A percentile compares a stretch with the other conserved stretches of the same genome.
Conservation (phyloP, 1,284 basidiomycete species). For the Lignosus rhinocerotis region DNA sequence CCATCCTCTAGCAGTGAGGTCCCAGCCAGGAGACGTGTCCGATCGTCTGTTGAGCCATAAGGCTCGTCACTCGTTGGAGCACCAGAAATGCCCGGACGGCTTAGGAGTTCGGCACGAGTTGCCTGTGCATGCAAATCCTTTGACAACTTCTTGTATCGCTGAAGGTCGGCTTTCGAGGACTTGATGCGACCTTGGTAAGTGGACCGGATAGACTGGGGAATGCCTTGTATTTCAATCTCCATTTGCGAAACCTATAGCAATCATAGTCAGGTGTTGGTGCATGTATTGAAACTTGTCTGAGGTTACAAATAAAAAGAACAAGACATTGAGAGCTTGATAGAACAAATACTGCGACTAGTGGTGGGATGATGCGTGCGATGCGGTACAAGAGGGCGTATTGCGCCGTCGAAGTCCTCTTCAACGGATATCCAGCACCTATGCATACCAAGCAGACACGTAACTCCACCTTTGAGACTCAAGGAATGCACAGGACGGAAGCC, state of each 20-base stretch:
- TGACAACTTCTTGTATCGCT: constrained; percentile 77
- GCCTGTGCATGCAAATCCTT: constrained; percentile 61
- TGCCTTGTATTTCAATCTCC: constrained; percentile 98
- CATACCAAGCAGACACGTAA: no score
- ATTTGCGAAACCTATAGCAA: constrained; percentile 87
- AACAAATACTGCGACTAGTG: no score
- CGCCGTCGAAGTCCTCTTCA: no score
- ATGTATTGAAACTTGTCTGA: neutral
- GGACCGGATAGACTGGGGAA: constrained; percentile 81
- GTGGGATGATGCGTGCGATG: no score
- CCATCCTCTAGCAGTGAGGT: constrained; percentile 78
- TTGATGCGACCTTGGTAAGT: constrained; percentile 76
- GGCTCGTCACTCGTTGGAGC: constrained; percentile 77
- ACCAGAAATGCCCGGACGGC: constrained; percentile 40
- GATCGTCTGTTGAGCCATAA: constrained; percentile 65
- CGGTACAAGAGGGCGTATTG: no score
- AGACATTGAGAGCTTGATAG: no score
- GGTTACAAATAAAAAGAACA: neutral
- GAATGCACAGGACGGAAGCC: neutral
- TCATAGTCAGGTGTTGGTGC: constrained; percentile 7
- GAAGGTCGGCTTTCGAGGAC: constrained; percentile 71
- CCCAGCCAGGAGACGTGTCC: constrained; percentile 78
- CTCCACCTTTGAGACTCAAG: no score
- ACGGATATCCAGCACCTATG: no score
- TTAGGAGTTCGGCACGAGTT: constrained; percentile 61